These are phyloP conservation scores for Mytilinidion resinicola DNA, from an alignment of 495 filamentous ascomycete species.

Conservation along the genomic window DNA sequence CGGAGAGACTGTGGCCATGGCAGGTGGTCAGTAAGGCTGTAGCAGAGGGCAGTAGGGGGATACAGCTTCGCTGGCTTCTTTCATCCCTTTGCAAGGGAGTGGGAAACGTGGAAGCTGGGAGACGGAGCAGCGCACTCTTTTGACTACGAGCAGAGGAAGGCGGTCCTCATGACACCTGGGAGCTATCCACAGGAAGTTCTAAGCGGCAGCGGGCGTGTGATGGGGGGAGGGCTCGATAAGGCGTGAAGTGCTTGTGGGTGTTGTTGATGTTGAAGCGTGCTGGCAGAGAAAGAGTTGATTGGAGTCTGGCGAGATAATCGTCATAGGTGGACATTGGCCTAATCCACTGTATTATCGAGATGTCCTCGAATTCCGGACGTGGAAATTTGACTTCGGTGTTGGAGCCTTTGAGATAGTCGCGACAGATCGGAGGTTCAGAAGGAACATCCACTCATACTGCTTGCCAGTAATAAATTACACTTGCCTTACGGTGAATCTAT, in stretches of 20 bases:
- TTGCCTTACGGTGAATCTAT: too few relatives aligned
- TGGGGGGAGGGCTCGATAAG: neutral
- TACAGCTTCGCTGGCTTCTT: neutral
- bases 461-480: too few relatives aligned
- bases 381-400: too few relatives aligned
- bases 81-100: conserved; percentile 2
- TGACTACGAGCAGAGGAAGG: neutral
- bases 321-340: too few relatives aligned
- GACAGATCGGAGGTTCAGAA: too few relatives aligned
- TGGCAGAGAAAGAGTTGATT: conserved; percentile 9
- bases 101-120: neutral
- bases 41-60: neutral
- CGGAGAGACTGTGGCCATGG: conserved; percentile 24
- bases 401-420: too few relatives aligned
- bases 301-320: neutral
- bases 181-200: neutral
- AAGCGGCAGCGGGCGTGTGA: neutral
- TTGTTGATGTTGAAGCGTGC: conserved; percentile 5
- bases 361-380: too few relatives aligned
- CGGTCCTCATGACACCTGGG: neutral
- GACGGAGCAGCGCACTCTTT: neutral
- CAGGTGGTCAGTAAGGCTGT: conserved; percentile 10
- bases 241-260: neutral
- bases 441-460: too few relatives aligned
- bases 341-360: too few relatives aligned